Percentiles rank a stretch among this genome's conserved stretches.
Evolutionary conservation across 345 rosid species (phyloP).

Genomic region (Alliaria petiolata): DNA sequence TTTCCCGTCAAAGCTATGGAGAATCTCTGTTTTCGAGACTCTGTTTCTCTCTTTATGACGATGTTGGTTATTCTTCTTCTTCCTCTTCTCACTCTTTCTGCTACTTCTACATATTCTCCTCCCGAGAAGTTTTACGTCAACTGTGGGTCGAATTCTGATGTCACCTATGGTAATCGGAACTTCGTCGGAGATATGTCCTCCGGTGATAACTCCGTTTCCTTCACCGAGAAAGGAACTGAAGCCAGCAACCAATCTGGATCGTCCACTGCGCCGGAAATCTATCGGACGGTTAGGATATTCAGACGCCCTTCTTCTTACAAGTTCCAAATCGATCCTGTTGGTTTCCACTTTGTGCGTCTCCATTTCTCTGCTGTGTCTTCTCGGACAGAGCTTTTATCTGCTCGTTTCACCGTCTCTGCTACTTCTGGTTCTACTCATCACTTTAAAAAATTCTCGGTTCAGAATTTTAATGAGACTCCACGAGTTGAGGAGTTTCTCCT

Average conservation of each 20-base stretch:
- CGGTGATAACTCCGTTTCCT: constrained; percentile 7
- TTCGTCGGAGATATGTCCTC: constrained; percentile 41
- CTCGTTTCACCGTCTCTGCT: constrained; percentile 20
- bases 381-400: constrained; percentile 23
- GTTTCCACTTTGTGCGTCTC: constrained; percentile 44
- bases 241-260: background rate
- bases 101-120: constrained; percentile 26
- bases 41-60: background rate
- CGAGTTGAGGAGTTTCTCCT: constrained; percentile 45
- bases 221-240: constrained; percentile 13
- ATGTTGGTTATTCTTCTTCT: constrained; percentile 1
- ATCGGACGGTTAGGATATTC: constrained; percentile 53
- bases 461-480: constrained; percentile 2
- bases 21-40: background rate
- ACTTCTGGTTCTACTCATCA: constrained; percentile 16
- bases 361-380: constrained; percentile 32
- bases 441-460: constrained; percentile 28
- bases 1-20: background rate
- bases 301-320: constrained; percentile 28
- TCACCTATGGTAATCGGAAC: background rate
- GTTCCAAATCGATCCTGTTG: constrained; percentile 23
- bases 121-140: constrained; percentile 46
- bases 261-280: constrained; percentile 1
- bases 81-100: constrained; percentile 13
- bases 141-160: constrained; percentile 41